Evolutionary conservation across 73 alveolate species (phyloP), one percentile per base, ranked within the genome.

Genomic region (Tetrahymena malaccensis): DNA sequence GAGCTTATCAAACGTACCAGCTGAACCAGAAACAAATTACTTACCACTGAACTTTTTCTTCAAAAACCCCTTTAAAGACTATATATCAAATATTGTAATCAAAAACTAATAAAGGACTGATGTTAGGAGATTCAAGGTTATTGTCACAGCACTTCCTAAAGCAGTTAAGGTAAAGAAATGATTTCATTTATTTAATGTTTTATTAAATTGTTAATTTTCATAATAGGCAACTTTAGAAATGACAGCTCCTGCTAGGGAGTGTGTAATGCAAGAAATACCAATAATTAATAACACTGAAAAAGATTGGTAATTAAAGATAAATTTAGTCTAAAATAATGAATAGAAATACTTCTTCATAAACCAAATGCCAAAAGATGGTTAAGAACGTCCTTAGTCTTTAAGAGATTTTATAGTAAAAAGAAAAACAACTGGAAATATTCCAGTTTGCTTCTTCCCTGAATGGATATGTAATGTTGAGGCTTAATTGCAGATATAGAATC

Each of bases 251-350:
- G 98, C 99, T 4, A 97, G 99, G 96, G 99, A 99, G 34, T 94
- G 94, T 13, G 98, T 98, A 40, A 98, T 98, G 56, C 98, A 99
- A 96, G 99, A 99, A 70, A 98, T 99, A 89, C 99, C 99, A 34
- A 98, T 99, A 34, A 98, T 98, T 89, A 99, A 99, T 96, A 99
- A 98, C 95, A 97, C 99, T 58, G 99, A 98, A 84, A 97, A 97
- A 94, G 99, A 99, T 95, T 99, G 99, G 99, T 94, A 96, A 34
- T 98, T 99, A 50, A 98, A 98, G 93, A 98, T 99, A 5, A 97
- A 70, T 70, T 70, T 70, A n/a, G 37, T 31, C 11, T 70, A 70
- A 31, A 70, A 70, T 31, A 70, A 70, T 31, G 89, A 70, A 27
- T 70, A 70, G 89, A 70, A 70, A n/a, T 70, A 70, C 31, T 70